Evolutionary conservation across 1,139 yeast genomes (phyloP).

Genomic region (Kurtzmaniella quercitrusa): DNA sequence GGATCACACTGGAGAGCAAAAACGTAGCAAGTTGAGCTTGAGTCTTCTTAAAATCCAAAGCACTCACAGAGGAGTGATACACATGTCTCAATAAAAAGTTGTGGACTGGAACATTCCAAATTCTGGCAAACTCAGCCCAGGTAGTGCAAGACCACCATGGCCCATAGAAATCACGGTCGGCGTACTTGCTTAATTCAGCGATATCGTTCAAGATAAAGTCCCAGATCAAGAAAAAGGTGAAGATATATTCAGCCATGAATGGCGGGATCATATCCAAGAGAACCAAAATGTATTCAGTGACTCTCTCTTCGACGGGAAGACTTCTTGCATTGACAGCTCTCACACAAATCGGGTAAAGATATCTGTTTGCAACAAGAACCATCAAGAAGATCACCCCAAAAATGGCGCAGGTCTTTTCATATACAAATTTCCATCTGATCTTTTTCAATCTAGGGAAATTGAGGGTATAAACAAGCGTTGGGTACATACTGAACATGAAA

Average conservation of each 20-base stretch:
- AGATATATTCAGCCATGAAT: slow-evolving; percentile 65
- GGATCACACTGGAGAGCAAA: slow-evolving; percentile 73
- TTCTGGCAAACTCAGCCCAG: slow-evolving; percentile 91
- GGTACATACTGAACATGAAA: slow-evolving; percentile 80
- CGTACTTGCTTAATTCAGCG: slow-evolving; percentile 82
- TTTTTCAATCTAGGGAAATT: slow-evolving; percentile 71
- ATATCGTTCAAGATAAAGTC: slow-evolving; percentile 84
- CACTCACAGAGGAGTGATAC: slow-evolving; percentile 84
- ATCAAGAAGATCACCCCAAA: slow-evolving; percentile 83
- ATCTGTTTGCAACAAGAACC: slow-evolving; percentile 77
- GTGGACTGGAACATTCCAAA: slow-evolving; percentile 97
- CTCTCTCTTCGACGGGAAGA: slow-evolving; percentile 42
- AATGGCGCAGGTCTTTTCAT: slow-evolving; percentile 70
- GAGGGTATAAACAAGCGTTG: slow-evolving; percentile 80
- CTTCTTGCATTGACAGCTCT: slow-evolving; percentile 50
- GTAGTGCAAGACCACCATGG: slow-evolving; percentile 97
- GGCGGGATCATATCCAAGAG: slow-evolving; percentile 78
- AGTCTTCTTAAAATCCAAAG: slow-evolving; percentile 58
- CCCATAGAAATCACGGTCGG: slow-evolving; percentile 89
- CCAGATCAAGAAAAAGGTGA: slow-evolving; percentile 89
- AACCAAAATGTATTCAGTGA: slow-evolving; percentile 53
- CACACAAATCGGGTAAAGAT: slow-evolving; percentile 72
- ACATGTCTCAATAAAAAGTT: slow-evolving; percentile 86
- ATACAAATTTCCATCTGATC: slow-evolving; percentile 68
- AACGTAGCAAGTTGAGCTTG: slow-evolving; percentile 81